Conservation (phyloP, 225 moss, liverwort and hornwort genomes). For the Sphagnum contortum region DNA sequence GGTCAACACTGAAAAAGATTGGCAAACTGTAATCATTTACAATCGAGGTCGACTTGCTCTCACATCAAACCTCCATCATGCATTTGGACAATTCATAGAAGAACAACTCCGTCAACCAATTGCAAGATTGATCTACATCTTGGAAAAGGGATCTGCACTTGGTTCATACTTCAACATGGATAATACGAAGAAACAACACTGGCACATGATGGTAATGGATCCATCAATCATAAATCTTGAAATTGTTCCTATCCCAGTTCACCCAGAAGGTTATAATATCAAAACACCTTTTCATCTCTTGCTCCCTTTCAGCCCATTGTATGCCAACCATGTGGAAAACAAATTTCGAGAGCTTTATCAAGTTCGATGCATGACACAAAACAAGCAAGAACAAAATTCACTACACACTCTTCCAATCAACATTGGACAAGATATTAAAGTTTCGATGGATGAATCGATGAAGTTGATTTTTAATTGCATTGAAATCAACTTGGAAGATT, state of each 20-base stretch:
- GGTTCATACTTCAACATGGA: constrained; percentile 47
- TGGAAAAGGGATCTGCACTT: constrained; percentile 39
- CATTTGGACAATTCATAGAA: constrained; percentile 46
- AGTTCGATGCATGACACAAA: too few species aligned
- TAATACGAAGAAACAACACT: constrained; percentile 22
- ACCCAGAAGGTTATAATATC: constrained; percentile 51
- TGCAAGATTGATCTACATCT: constrained; percentile 39
- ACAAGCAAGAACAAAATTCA: too few species aligned
- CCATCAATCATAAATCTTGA: constrained; percentile 21
- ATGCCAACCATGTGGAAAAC: constrained; percentile 27
- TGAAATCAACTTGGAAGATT: constrained; percentile 29
- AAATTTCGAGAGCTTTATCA: constrained; percentile 26
- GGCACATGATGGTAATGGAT: constrained; percentile 30
- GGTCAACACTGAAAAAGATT: constrained; percentile 26
- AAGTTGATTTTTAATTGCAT: constrained; percentile 23
- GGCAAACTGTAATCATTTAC: constrained; percentile 54
- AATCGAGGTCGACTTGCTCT: constrained; percentile 32
- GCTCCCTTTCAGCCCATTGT: constrained; percentile 37
- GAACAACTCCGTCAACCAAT: constrained; percentile 36
- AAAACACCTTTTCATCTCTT: constrained; percentile 28
- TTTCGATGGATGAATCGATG: constrained; percentile 27
- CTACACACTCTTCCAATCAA: too few species aligned
- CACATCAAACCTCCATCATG: constrained; percentile 50
- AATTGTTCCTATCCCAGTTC: constrained; percentile 31
- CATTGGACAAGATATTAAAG: constrained; percentile 17